These are phyloP conservation scores for Quercus glauca DNA, from an alignment of 306 rosid genomes.

Conservation along the genomic window DNA sequence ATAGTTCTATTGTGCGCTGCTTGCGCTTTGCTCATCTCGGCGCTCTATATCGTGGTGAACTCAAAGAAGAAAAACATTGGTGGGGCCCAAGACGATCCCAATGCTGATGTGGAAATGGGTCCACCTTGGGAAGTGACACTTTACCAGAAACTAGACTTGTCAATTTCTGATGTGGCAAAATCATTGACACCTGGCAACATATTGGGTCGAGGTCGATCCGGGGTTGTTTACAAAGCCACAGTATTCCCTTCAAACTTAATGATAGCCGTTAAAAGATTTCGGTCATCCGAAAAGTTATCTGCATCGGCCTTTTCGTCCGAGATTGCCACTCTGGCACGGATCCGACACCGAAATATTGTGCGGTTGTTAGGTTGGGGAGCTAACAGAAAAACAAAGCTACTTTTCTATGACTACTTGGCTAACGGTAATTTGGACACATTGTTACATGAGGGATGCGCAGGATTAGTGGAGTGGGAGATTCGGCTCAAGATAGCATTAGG, in stretches of 20 bases:
- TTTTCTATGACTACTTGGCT: conserved; percentile 66
- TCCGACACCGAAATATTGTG: conserved; percentile 89
- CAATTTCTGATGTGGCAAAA: conserved; percentile 67
- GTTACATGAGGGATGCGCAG: conserved; percentile 69
- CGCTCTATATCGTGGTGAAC: conserved; percentile 55
- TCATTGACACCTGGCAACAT: conserved; percentile 51
- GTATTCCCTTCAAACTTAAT: conserved; percentile 41
- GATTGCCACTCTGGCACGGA: conserved; percentile 71
- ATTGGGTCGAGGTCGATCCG: conserved; percentile 81
- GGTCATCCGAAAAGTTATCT: conserved; percentile 53
- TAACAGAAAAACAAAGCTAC: conserved; percentile 60
- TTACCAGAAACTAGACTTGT: conserved; percentile 85
- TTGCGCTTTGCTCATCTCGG: conserved; percentile 62
- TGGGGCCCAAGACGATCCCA: conserved; percentile 30
- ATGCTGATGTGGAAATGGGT: conserved; percentile 65
- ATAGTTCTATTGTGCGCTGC: conserved; percentile 67
- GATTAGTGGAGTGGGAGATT: conserved; percentile 76
- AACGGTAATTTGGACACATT: conserved; percentile 62
- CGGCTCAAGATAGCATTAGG: conserved; percentile 86
- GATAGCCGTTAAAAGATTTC: conserved; percentile 70
- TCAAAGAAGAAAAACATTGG: conserved; percentile 22
- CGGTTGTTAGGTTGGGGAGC: conserved; percentile 88
- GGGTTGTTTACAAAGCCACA: conserved; percentile 65
- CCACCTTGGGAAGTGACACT: conserved; percentile 92
- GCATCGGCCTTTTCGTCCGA: conserved; percentile 82